Conservation (phyloP, 1,139 yeast species). For the Saccharomyces hybrid region DNA sequence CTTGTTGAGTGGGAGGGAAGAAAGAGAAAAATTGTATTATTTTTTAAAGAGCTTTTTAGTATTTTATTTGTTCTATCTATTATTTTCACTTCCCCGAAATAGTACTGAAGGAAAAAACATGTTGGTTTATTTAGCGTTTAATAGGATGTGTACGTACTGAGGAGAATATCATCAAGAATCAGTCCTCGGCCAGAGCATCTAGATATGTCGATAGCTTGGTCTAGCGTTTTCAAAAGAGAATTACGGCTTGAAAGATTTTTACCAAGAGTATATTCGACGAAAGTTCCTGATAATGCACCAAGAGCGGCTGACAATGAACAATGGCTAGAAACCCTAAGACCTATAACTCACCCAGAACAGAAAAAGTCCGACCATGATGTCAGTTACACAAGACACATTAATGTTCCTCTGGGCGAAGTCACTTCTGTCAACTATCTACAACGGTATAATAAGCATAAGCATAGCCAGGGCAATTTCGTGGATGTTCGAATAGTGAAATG, state of each 20-base stretch:
- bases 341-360: conserved; percentile 3
- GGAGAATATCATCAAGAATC: neutral
- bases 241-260: neutral
- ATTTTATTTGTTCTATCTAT: neutral
- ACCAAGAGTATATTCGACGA: neutral
- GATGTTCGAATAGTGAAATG: conserved; percentile 64
- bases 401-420: conserved; percentile 34
- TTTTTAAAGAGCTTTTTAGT: neutral
- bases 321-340: conserved; percentile 35
- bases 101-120: neutral
- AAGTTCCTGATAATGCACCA: conserved; percentile 38
- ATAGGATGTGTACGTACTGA: neutral
- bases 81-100: neutral
- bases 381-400: conserved; percentile 11
- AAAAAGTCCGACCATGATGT: neutral
- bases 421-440: conserved; percentile 23
- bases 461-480: conserved; percentile 35
- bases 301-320: conserved; percentile 38
- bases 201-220: neutral
- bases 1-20: neutral
- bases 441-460: conserved; percentile 35
- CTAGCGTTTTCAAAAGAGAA: neutral
- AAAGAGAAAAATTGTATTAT: neutral
- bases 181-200: neutral
- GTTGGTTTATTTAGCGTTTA: neutral